phyloP scores from a whole-genome alignment of 345 rosid species.

The Capsella bursapastoris region DNA sequence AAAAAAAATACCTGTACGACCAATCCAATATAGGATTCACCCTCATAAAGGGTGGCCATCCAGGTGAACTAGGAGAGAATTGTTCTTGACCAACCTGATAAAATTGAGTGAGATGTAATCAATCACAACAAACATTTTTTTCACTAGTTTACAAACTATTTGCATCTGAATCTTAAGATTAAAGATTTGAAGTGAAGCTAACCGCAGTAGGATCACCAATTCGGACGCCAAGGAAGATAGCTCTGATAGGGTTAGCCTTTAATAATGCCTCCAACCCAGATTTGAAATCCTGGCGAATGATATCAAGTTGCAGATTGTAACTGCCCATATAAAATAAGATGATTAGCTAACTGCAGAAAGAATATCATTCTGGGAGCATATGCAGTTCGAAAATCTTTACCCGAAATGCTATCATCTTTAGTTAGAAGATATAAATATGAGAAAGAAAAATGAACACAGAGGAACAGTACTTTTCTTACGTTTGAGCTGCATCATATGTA shows the following conservation, averaged over 20 bases:
- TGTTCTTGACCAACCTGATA: conserved; percentile 95
- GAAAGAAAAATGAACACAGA: not conserved
- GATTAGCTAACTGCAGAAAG: conserved; percentile 23
- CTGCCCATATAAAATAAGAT: conserved; percentile 51
- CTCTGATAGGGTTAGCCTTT: conserved; percentile 80
- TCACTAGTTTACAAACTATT: not conserved
- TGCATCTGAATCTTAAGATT: conserved; percentile 25
- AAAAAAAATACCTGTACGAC: conserved; percentile 79
- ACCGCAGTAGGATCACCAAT: conserved; percentile 99
- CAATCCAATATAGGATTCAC: conserved; percentile 99
- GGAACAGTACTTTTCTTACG: conserved; percentile 48
- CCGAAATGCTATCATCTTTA: not conserved
- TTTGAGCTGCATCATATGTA: conserved; percentile 80
- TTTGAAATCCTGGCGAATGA: conserved; percentile 87
- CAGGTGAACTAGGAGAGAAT: conserved; percentile 98
- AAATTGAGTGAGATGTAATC: conserved; percentile 2
- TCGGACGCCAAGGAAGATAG: conserved; percentile 96
- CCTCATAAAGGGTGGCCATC: conserved; percentile 99
- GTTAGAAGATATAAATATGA: not conserved
- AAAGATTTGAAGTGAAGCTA: conserved; percentile 41
- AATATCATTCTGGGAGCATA: conserved; percentile 14
- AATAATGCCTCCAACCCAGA: conserved; percentile 89
- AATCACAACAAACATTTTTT: not conserved
- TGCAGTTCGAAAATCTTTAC: not conserved
- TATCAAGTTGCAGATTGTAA: conserved; percentile 79